Percentiles rank a stretch among this genome's conserved stretches.
phyloP scores from a whole-genome alignment of 495 filamentous ascomycete genomes.

The Talaromyces wortmannii region DNA sequence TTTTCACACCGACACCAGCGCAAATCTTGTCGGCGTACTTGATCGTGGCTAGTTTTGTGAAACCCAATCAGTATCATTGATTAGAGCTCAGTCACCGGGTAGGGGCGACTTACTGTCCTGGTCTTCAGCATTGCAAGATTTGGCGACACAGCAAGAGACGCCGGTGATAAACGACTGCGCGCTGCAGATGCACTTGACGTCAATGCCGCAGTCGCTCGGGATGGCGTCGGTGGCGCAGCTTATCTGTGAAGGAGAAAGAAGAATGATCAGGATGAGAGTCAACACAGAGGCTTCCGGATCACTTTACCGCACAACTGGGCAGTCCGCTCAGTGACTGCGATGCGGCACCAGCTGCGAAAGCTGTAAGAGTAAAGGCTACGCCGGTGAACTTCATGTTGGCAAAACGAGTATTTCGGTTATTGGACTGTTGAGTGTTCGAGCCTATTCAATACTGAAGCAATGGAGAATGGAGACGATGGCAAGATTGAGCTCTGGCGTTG shows the following conservation, averaged over 20 bases:
- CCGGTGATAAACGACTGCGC: constrained; percentile 47
- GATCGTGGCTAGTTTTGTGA: constrained; percentile 35
- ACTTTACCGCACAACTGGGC: constrained; percentile 40
- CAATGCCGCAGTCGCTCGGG: constrained; percentile 43
- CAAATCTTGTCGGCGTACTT: constrained; percentile 46
- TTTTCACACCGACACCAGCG: constrained; percentile 27
- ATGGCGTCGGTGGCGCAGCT: constrained; percentile 43
- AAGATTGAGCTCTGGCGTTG: too few species aligned
- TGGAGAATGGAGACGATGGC: too few species aligned
- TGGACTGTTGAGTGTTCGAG: too few species aligned
- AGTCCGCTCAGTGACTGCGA: constrained; percentile 36
- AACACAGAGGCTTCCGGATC: neutral
- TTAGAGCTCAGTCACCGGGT: neutral
- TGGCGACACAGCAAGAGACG: constrained; percentile 62
- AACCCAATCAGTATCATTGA: neutral
- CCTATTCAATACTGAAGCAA: too few species aligned
- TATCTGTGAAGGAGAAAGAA: constrained; percentile 26
- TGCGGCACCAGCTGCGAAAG: constrained; percentile 22
- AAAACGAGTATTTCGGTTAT: neutral
- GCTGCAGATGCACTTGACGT: constrained; percentile 64
- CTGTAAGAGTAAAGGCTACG: constrained; percentile 19
- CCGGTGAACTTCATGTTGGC: constrained; percentile 32
- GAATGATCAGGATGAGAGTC: neutral
- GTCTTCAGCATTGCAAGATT: constrained; percentile 44
- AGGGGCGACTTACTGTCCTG: constrained; percentile 39